Percentiles rank a stretch among this genome's conserved stretches.
Conservation (phyloP, 1,284 basidiomycete species). For the Puccinia polysora region DNA sequence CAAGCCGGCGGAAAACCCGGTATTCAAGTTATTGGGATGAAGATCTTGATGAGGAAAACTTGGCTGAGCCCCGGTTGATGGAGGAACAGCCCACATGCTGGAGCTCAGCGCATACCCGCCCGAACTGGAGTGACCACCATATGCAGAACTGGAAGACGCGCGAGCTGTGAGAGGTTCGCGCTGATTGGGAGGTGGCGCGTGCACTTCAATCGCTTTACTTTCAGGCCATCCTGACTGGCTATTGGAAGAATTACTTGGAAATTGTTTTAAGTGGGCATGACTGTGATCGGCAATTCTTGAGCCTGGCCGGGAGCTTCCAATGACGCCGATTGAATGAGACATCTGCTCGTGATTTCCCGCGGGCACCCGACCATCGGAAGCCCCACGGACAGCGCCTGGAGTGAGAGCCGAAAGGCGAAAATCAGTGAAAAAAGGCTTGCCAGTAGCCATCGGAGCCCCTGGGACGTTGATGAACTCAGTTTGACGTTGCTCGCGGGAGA, state of each 20-base stretch:
- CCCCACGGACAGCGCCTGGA: background rate
- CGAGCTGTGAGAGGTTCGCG: background rate
- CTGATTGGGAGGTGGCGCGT: background rate
- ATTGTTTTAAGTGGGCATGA: constrained; percentile 8
- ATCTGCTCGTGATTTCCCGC: background rate
- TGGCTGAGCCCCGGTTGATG: background rate
- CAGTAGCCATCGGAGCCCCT: background rate
- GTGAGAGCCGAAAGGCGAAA: constrained; percentile 1
- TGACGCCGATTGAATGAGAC: constrained; percentile 24
- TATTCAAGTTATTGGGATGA: background rate
- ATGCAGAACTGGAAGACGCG: background rate
- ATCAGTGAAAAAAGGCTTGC: constrained; percentile 6
- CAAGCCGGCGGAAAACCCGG: background rate
- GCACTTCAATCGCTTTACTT: background rate
- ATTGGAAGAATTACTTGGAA: constrained; percentile 1
- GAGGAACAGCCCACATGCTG: constrained; percentile 42
- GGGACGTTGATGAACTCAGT: background rate
- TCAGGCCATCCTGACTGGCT: constrained; percentile 4
- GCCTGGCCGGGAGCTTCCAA: constrained; percentile 40
- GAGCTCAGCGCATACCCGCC: constrained; percentile 42
- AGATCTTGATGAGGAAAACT: background rate
- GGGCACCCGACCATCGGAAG: background rate
- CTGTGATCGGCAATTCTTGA: constrained; percentile 17
- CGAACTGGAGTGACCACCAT: constrained; percentile 4
- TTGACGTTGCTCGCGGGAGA: constrained; percentile 6